A percentile compares a stretch with the other conserved stretches of the same genome.
phyloP scores from a whole-genome alignment of 2,329 filamentous ascomycete genomes.

The Penicillium sp. region DNA sequence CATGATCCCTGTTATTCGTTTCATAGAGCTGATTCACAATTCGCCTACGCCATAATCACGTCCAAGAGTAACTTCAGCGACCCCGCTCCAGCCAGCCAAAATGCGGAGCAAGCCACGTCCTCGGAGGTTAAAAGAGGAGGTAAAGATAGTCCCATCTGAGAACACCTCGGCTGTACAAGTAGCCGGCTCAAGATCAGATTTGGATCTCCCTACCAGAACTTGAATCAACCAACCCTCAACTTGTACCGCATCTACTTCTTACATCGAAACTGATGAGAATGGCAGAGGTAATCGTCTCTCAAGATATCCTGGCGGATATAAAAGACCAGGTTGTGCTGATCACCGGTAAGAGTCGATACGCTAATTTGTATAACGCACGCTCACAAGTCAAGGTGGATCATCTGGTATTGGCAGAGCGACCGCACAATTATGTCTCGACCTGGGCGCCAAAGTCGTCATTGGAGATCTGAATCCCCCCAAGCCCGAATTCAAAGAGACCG shows the following conservation, averaged over 20 bases:
- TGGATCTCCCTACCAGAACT: neutral
- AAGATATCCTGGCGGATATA: constrained; percentile 49
- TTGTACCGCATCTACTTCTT: neutral
- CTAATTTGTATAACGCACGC: neutral
- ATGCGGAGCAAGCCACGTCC: neutral
- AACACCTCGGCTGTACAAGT: neutral
- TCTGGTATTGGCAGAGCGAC: constrained; percentile 66
- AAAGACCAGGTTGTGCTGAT: constrained; percentile 58
- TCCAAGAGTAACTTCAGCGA: neutral
- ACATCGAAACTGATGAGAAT: constrained; percentile 31
- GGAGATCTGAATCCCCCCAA: constrained; percentile 55
- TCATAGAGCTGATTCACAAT: neutral
- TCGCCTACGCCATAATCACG: neutral
- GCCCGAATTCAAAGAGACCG: constrained; percentile 21
- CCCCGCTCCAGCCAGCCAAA: constrained; percentile 3
- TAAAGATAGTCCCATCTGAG: neutral
- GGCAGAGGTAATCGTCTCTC: constrained; percentile 52
- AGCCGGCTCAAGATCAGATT: neutral
- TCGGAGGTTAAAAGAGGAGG: neutral
- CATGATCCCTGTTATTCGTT: neutral
- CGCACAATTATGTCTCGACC: constrained; percentile 54
- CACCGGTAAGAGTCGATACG: constrained; percentile 48
- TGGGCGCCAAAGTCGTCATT: constrained; percentile 60
- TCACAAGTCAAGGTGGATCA: constrained; percentile 52
- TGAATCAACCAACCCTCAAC: neutral